Evolutionary conservation across 2,329 filamentous ascomycete genomes (phyloP), one percentile per base, ranked within the genome.

Genomic region (Pseudocercospora eumusae): DNA sequence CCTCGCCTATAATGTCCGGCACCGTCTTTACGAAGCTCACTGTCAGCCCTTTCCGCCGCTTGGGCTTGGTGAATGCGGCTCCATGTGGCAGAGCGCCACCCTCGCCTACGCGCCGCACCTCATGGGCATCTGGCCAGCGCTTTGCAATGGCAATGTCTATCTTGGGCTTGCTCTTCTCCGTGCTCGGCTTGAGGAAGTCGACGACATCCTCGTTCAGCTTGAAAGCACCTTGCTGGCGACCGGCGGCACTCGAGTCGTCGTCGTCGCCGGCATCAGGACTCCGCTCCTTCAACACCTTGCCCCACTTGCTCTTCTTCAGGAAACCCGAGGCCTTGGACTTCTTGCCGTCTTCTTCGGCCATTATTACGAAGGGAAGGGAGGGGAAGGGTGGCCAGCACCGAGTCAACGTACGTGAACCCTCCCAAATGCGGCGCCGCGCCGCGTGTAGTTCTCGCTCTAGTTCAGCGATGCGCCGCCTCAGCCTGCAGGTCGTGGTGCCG

Each of bases 1-100:
- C 93, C 75, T 93, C 88, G 52, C 93, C 93, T 71, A 98, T 97
- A 64, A 96, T 77, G 52, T 92, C 89, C 6, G 93, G 92, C 59
- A 83, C 81, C 9, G 83, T 83, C 68, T 90, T 86, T 57, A 83
- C 84, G 71, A 97, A 97, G 60, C 82, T 85, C 36, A 97, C 93
- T 4, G 80, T 80, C 64, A 95, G 79, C 9, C 89, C 89, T 75
- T 91, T 90, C 72, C 83, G 85, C 59, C 78, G 80, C 69, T 79
- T 74, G 68, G 69, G 75, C 64, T 66, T 78, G 31, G 63, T 69
- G 55, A 65, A 70, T 18, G 76, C 59, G 40, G 62, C 57, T 28
- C 50, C 42, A 20, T 61, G 60, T 23, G 60, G 61, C 3, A 54
- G 55, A 25, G 64, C 55, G 25, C 61, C 64, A 9, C 44, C 61